A percentile compares a stretch with the other conserved stretches of the same genome.
These are phyloP conservation scores for Lophiotrema nucula DNA, from an alignment of 495 filamentous ascomycete genomes.

Conservation along the genomic window DNA sequence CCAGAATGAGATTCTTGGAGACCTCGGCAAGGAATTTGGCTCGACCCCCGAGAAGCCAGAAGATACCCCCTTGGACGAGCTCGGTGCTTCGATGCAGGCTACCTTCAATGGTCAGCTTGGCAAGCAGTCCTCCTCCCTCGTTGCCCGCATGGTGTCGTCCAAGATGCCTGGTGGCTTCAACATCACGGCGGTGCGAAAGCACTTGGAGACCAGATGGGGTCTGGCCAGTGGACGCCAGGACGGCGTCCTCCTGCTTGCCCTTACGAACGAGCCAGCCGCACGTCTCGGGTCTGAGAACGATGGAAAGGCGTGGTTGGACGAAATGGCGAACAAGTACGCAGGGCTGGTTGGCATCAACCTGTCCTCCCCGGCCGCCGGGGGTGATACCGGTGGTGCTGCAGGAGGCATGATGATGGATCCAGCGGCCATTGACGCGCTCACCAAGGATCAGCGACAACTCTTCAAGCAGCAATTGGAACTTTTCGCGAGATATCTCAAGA, in stretches of 20 bases:
- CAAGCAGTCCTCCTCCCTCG: slow-evolving; percentile 91
- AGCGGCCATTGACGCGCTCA: slow-evolving; percentile 92
- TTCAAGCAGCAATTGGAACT: slow-evolving; percentile 98
- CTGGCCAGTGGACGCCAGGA: slow-evolving; percentile 86
- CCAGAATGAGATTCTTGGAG: slow-evolving; percentile 93
- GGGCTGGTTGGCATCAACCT: slow-evolving; percentile 79
- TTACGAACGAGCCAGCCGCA: slow-evolving; percentile 87
- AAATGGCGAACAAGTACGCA: slow-evolving; percentile 86
- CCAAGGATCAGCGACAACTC: slow-evolving; percentile 87
- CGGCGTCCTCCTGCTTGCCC: slow-evolving; percentile 79
- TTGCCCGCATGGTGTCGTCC: slow-evolving; percentile 91
- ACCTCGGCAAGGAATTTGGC: slow-evolving; percentile 97
- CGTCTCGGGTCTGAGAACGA: slow-evolving; percentile 87
- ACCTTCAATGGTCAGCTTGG: slow-evolving; percentile 98
- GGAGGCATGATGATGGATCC: slow-evolving; percentile 99
- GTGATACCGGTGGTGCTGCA: slow-evolving; percentile 66
- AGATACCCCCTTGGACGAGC: slow-evolving; percentile 92
- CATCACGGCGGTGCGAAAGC: slow-evolving; percentile 90
- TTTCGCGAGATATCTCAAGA: slow-evolving; percentile 91
- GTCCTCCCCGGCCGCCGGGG: slow-evolving; percentile 70
- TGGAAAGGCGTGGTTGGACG: slow-evolving; percentile 87
- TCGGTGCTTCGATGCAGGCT: slow-evolving; percentile 92
- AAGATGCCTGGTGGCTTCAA: slow-evolving; percentile 99
- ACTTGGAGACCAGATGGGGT: slow-evolving; percentile 92
- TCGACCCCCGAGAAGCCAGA: slow-evolving; percentile 98